Percentiles rank a stretch among this genome's conserved stretches.
phyloP scores from a whole-genome alignment of 139 green algal genomes.

The Eudorina sp. region DNA sequence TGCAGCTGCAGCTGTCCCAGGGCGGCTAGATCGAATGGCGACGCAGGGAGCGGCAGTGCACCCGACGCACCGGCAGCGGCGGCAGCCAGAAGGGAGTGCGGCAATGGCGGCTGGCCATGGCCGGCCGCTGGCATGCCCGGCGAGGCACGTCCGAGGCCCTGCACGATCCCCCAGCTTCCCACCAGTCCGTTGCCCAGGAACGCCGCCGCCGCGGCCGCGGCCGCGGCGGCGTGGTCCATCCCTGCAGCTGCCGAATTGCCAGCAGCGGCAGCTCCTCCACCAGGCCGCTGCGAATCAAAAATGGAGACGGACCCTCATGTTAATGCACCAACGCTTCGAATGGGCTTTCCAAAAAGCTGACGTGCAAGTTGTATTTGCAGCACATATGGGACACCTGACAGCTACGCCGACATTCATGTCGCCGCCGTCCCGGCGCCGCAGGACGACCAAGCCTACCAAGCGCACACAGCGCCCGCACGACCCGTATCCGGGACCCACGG shows the following conservation, averaged over 20 bases:
- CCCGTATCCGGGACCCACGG: no score
- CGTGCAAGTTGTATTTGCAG: no score
- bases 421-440: no score
- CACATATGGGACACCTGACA: no score
- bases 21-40: not conserved
- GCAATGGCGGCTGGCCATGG: not conserved
- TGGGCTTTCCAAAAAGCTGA: no score
- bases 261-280: no score
- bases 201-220: slow-evolving; percentile 9
- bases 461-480: no score
- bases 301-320: no score
- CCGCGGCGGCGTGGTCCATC: slow-evolving; percentile 10
- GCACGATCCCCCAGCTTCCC: slow-evolving; percentile 17
- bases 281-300: slow-evolving; percentile 18
- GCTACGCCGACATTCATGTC: no score
- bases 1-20: not conserved
- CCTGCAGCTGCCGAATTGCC: not conserved
- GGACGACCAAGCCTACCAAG: no score
- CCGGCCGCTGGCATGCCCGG: not conserved
- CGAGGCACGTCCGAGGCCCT: not conserved
- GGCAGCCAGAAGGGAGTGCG: slow-evolving; percentile 1
- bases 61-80: not conserved
- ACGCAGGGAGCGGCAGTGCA: not conserved
- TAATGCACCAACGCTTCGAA: no score
- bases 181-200: slow-evolving; percentile 25